Base-by-base conservation (phyloP, 352 stramenopile genomes). In the Phytopythium aichiense region DNA sequence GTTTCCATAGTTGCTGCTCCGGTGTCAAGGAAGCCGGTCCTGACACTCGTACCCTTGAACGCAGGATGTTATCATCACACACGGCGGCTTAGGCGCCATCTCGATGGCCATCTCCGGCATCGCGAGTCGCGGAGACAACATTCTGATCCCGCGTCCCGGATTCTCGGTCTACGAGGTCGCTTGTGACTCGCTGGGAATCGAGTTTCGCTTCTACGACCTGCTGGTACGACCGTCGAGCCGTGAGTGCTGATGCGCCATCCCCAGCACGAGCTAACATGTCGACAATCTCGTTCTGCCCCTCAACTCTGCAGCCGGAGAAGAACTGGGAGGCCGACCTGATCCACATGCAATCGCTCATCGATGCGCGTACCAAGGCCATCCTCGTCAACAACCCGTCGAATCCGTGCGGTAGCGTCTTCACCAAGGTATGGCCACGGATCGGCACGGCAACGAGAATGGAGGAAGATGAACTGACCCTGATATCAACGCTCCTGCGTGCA, bases 381-480 rank as follows among this genome's bases (percentile, higher is more conserved):
- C 60, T 98, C 11, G 64, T 98, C 30, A 98, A 97, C 72, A 99
- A 99, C 77, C 96, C 65, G 72, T 92, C 71, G 20, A 99, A 98
- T 76, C 92, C 96, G 8, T 98, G 95, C 45, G 96, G 96, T 23
- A 96, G 87, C 42, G 94, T 98, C 30, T 98, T 96, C 68, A 95
- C 87, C 8, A 88, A 97, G 76, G 71, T 84, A 20, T 60, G 33
- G 37, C 15, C 7, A 0, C 31, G 8, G 28, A 13, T n/a, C 33
- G 33, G 16, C 7, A 23, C 28, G 22, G 1, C 30, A 20, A 22
- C 9, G 30, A 20, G n/a, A 3, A 9, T 42, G 1, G 42, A 4
- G 0, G 42, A 18, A 49, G 22, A 2, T 13, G 20, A 15, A 0
- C 42, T 49, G 42, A 23, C 28, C 5, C 30, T 16, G 2, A 16